Percentiles rank a stretch among this genome's conserved stretches.
Evolutionary conservation across 1,284 basidiomycete genomes (phyloP).

Genomic region (Apiotrichum gracile): DNA sequence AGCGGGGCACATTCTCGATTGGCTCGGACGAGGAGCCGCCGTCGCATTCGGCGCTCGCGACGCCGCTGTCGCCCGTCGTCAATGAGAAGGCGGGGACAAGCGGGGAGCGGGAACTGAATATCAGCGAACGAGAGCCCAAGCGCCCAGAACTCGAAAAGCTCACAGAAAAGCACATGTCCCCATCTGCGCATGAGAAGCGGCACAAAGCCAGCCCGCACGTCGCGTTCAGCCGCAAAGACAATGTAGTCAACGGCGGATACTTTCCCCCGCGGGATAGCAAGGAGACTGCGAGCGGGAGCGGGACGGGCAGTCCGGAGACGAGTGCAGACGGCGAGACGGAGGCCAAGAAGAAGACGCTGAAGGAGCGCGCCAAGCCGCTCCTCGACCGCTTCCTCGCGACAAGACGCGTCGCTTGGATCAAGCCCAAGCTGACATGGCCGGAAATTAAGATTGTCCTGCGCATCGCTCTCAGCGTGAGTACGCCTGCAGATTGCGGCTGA

Average conservation of each 20-base stretch:
- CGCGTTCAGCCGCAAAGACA: neutral
- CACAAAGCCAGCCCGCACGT: neutral
- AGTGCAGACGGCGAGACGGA: neutral
- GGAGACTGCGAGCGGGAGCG: neutral
- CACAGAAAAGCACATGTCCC: no score
- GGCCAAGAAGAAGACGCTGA: neutral
- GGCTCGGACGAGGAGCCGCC: neutral
- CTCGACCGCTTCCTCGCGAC: neutral
- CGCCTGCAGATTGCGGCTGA: neutral
- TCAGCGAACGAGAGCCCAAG: no score
- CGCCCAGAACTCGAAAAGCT: no score
- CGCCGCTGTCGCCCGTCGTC: no score
- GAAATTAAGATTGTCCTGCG: conserved; percentile 38
- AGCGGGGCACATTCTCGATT: neutral
- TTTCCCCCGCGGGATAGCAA: neutral
- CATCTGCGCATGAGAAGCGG: neutral
- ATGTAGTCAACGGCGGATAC: no score
- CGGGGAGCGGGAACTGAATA: neutral
- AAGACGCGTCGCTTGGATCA: conserved; percentile 30
- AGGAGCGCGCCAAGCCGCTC: neutral
- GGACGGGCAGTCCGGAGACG: neutral
- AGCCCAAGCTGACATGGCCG: conserved; percentile 29
- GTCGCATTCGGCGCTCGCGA: no score
- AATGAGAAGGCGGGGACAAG: no score
- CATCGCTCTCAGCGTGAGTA: conserved; percentile 36